phyloP scores from a whole-genome alignment of 345 rosid genomes.

The Brassica nigra region DNA sequence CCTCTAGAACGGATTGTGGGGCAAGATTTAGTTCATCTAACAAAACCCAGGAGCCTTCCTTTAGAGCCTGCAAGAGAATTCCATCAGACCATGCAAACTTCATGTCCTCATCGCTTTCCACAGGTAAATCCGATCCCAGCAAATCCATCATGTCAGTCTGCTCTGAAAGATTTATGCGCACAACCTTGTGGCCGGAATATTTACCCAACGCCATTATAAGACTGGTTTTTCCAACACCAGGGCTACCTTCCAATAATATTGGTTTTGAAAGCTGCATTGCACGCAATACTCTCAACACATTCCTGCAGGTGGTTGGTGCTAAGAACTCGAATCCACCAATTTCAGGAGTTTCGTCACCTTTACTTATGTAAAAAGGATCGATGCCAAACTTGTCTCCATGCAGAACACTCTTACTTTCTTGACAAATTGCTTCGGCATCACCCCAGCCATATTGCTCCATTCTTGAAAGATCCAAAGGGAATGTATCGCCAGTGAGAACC shows the following conservation, averaged over 20 bases:
- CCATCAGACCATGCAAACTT: constrained; percentile 99
- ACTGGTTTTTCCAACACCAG: constrained; percentile 99
- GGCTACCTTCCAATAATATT: constrained; percentile 92
- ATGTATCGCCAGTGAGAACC: constrained; percentile 43
- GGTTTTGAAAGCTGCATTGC: constrained; percentile 97
- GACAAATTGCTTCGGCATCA: constrained; percentile 45
- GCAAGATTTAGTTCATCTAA: constrained; percentile 98
- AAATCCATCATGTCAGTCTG: constrained; percentile 99
- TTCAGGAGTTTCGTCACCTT: constrained; percentile 62
- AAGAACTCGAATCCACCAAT: constrained; percentile 73
- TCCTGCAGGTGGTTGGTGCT: constrained; percentile 87
- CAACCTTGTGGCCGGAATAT: constrained; percentile 92
- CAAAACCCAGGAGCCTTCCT: constrained; percentile 96
- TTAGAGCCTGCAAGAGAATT: constrained; percentile 90
- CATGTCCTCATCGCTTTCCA: constrained; percentile 83
- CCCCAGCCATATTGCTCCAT: constrained; percentile 90
- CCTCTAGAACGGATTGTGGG: constrained; percentile 98
- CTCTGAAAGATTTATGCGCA: constrained; percentile 94
- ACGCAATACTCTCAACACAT: constrained; percentile 82
- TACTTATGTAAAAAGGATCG: constrained; percentile 72
- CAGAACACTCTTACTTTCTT: constrained; percentile 47
- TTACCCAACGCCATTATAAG: constrained; percentile 83
- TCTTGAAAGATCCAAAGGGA: constrained; percentile 44
- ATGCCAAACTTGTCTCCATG: constrained; percentile 64
- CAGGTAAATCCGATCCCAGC: constrained; percentile 92